A percentile compares a stretch with the other conserved stretches of the same genome.
phyloP scores from a whole-genome alignment of 192 early-diverging fungal species.

The Umbelopsis sp. region DNA sequence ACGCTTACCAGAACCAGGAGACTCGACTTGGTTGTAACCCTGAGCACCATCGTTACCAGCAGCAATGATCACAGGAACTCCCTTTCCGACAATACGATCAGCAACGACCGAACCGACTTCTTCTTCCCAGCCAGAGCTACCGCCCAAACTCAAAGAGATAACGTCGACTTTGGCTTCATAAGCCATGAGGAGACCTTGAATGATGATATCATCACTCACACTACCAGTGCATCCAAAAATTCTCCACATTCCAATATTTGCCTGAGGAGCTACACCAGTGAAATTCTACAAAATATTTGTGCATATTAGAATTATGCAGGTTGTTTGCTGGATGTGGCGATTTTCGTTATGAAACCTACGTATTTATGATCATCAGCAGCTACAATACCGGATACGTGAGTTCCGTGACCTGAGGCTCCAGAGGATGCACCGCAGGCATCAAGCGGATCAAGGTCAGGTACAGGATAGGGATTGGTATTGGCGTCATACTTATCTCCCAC shows the following conservation, averaged over 20 bases:
- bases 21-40: conserved; percentile 60
- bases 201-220: conserved; percentile 71
- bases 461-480: conserved; percentile 13
- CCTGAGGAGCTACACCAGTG: conserved; percentile 68
- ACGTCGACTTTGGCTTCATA: conserved; percentile 66
- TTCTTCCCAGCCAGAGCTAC: conserved; percentile 60
- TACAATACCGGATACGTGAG: conserved; percentile 67
- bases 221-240: conserved; percentile 79
- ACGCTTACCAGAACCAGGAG: conserved; percentile 56
- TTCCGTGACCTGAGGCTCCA: conserved; percentile 59
- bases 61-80: conserved; percentile 54
- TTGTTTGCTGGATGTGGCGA: neutral
- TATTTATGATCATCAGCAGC: conserved; percentile 45
- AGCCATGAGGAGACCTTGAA: conserved; percentile 75
- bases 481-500: conserved; percentile 56
- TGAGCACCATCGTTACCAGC: conserved; percentile 67
- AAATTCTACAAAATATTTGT: conserved; percentile 35
- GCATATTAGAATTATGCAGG: neutral
- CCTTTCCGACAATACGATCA: conserved; percentile 42
- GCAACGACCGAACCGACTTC: conserved; percentile 61
- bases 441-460: conserved; percentile 48
- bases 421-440: conserved; percentile 44
- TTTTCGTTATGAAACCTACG: conserved; percentile 23
- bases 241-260: conserved; percentile 77
- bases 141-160: conserved; percentile 86